These are phyloP conservation scores for Tulasnella sp. DNA, from an alignment of 768 basidiomycete genomes.

Conservation along the genomic window DNA sequence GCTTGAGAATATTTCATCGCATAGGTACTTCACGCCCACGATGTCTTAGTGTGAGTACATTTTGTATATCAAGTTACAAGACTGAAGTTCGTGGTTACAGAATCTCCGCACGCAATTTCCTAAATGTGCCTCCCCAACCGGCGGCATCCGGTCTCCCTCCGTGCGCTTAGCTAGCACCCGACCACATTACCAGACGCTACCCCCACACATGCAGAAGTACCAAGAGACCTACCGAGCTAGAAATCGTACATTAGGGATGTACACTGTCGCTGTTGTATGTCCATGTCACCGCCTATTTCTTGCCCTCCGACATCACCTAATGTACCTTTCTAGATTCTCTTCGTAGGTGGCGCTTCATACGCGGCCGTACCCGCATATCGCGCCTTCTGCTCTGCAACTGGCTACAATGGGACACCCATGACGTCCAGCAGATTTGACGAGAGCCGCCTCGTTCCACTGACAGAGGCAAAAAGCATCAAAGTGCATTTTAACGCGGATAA, in stretches of 20 bases:
- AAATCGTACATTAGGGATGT: constrained; percentile 73
- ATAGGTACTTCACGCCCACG: too few species aligned
- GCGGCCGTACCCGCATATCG: constrained; percentile 95
- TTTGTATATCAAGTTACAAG: too few species aligned
- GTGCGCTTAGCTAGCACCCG: too few species aligned
- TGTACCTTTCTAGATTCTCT: constrained; percentile 9
- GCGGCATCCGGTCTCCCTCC: too few species aligned
- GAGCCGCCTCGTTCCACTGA: constrained; percentile 68
- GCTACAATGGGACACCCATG: constrained; percentile 89
- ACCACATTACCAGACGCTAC: too few species aligned
- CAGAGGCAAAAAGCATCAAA: constrained; percentile 62
- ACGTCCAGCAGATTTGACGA: constrained; percentile 76
- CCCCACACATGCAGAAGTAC: constrained; percentile 7
- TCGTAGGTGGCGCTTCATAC: constrained; percentile 60
- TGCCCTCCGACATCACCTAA: neutral
- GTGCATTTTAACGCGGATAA: constrained; percentile 94
- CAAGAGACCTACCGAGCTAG: constrained; percentile 21
- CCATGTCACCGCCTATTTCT: neutral
- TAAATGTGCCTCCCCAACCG: too few species aligned
- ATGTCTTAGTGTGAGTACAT: too few species aligned
- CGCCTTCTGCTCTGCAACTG: constrained; percentile 96
- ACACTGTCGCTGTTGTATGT: constrained; percentile 68
- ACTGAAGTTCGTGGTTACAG: too few species aligned
- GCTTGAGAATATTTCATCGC: too few species aligned
- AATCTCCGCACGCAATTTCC: too few species aligned